phyloP scores from a whole-genome alignment of 192 early-diverging fungal species.

The Diversispora eburnea region DNA sequence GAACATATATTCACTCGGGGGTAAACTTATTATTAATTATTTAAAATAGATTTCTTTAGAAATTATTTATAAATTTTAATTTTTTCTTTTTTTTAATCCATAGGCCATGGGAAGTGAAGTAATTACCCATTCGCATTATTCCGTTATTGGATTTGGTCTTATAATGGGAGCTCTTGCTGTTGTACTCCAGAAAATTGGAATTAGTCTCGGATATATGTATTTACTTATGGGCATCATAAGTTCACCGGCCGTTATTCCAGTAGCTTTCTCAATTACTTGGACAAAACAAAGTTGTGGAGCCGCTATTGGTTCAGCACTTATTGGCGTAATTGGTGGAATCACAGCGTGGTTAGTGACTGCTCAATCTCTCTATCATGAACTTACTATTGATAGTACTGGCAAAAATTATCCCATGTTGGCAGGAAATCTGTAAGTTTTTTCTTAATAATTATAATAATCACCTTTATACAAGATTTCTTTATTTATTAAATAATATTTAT shows the following conservation, averaged over 20 bases:
- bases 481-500: no score
- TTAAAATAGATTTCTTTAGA: neutral
- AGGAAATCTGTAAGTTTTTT: constrained; percentile 57
- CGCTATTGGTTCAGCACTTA: constrained; percentile 50
- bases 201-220: constrained; percentile 65
- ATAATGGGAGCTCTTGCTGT: constrained; percentile 67
- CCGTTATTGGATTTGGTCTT: constrained; percentile 59
- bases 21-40: neutral
- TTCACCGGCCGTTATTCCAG: constrained; percentile 61
- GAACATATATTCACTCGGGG: constrained; percentile 63
- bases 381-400: constrained; percentile 55
- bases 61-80: neutral
- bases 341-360: constrained; percentile 60
- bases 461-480: no score
- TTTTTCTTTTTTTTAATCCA: neutral
- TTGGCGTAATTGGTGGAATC: constrained; percentile 52
- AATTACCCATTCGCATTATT: constrained; percentile 49
- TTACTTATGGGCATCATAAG: constrained; percentile 64
- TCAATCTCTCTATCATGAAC: constrained; percentile 46
- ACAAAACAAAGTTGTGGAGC: constrained; percentile 56
- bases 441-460: neutral
- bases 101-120: constrained; percentile 58
- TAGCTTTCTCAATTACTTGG: constrained; percentile 65
- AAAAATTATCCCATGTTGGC: constrained; percentile 75
- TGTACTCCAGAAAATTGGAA: constrained; percentile 59